Evolutionary conservation across 768 basidiomycete genomes (phyloP).

Genomic region (Lactarius pseudohatsudake): DNA sequence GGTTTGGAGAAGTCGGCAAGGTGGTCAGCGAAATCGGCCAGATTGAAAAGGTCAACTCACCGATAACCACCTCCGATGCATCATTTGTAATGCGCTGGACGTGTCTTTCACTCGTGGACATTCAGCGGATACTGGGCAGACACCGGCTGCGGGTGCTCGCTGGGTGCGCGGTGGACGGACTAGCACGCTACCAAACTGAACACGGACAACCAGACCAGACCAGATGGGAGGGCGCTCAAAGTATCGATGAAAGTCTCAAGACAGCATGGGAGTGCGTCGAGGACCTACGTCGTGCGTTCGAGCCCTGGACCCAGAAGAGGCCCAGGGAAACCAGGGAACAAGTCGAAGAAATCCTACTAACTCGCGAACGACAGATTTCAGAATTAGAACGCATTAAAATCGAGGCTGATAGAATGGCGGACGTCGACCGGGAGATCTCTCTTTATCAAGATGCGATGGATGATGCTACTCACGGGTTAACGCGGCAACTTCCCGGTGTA

Average conservation of each 20-base stretch:
- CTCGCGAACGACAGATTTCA: not conserved
- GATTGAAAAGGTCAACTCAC: not conserved
- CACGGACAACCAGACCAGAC: not conserved
- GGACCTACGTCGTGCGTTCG: not conserved
- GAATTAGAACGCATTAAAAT: not conserved
- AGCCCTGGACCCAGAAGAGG: not conserved
- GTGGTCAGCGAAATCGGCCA: not conserved
- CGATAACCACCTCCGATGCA: not conserved
- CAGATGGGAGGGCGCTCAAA: not conserved
- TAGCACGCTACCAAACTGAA: not conserved
- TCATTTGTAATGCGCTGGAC: not conserved
- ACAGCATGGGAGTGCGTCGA: not conserved
- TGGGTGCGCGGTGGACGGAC: too few species aligned
- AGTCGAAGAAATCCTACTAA: not conserved
- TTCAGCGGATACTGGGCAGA: not conserved
- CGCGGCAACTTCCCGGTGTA: too few species aligned
- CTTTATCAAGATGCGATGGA: too few species aligned
- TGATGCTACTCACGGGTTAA: too few species aligned
- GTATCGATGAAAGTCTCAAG: not conserved
- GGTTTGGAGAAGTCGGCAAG: not conserved
- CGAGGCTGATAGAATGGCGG: not conserved
- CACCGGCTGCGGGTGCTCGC: too few species aligned
- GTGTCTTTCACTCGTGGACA: conserved; percentile 8
- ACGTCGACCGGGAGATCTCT: too few species aligned
- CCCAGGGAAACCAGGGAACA: too few species aligned